Evolutionary conservation across 169 alveolate species (phyloP).

Genomic region (Theileria parva): DNA sequence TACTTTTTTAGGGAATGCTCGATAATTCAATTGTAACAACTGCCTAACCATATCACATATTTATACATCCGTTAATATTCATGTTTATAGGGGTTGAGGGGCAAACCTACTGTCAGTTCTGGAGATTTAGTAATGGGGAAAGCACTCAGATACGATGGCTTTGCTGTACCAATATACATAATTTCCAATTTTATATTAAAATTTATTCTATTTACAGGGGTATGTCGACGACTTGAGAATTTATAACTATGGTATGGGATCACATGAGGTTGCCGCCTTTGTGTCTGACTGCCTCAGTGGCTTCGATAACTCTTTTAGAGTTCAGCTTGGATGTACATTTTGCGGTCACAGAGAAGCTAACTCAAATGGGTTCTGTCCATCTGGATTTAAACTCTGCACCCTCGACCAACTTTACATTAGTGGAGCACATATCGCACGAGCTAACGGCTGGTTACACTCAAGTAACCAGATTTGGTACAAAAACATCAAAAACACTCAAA

Average conservation of each 20-base stretch:
- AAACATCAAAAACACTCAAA: constrained; percentile 27
- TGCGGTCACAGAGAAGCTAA: constrained; percentile 66
- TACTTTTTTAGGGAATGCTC: constrained; percentile 30
- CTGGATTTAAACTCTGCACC: constrained; percentile 67
- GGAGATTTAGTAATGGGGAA: constrained; percentile 56
- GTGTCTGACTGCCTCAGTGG: constrained; percentile 52
- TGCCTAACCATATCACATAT: not conserved
- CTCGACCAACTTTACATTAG: constrained; percentile 69
- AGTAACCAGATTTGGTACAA: constrained; percentile 70
- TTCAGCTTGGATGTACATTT: constrained; percentile 62
- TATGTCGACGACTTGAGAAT: constrained; percentile 63
- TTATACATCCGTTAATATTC: too few species aligned
- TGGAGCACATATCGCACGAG: constrained; percentile 75
- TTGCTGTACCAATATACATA: constrained; percentile 20
- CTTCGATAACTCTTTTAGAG: constrained; percentile 41
- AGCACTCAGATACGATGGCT: constrained; percentile 32
- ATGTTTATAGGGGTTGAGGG: constrained; percentile 28
- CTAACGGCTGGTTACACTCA: constrained; percentile 71
- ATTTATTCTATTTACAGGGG: constrained; percentile 24
- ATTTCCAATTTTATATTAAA: not conserved
- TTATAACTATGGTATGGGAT: constrained; percentile 54
- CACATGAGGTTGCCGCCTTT: constrained; percentile 45
- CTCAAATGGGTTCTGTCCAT: constrained; percentile 61
- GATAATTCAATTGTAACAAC: constrained; percentile 49
- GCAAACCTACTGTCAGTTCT: constrained; percentile 33